Percentiles rank a stretch among this genome's conserved stretches.
Evolutionary conservation across 202 grass and related monocot genomes (phyloP).

Genomic region (Saccharum hybrid): DNA sequence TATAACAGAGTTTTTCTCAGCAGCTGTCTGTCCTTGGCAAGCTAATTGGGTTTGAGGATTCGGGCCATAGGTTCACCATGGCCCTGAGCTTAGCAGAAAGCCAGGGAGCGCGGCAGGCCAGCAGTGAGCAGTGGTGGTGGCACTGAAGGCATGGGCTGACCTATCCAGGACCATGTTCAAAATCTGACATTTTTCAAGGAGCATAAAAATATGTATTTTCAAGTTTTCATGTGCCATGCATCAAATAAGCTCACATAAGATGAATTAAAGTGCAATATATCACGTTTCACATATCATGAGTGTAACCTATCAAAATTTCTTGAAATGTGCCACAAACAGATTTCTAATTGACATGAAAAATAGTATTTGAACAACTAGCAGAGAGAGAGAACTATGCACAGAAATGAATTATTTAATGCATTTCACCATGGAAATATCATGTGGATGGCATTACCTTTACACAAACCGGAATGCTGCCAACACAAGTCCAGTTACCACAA

Average conservation of each 20-base stretch:
- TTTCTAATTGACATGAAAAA: not conserved
- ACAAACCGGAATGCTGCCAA: slow-evolving; percentile 16
- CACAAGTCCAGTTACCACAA: not conserved
- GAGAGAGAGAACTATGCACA: not conserved
- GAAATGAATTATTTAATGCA: not conserved
- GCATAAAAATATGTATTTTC: not conserved
- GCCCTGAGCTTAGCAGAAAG: not conserved
- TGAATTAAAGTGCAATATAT: not conserved
- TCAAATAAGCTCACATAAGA: slow-evolving; percentile 7
- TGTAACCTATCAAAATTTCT: slow-evolving; percentile 5
- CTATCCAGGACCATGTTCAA: slow-evolving; percentile 5
- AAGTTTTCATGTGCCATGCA: not conserved
- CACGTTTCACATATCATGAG: not conserved
- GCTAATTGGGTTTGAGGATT: not conserved
- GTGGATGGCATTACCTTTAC: slow-evolving; percentile 14
- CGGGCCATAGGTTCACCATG: not conserved
- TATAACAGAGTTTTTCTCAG: not conserved
- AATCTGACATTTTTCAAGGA: not conserved
- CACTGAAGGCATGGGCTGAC: not conserved
- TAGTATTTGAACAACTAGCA: not conserved
- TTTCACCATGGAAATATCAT: slow-evolving; percentile 26
- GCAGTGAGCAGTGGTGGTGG: not conserved
- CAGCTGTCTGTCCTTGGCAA: not conserved
- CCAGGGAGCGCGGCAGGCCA: not conserved
- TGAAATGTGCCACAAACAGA: not conserved